phyloP scores from a whole-genome alignment of 2,329 filamentous ascomycete genomes.

The Trichoderma atroviride region DNA sequence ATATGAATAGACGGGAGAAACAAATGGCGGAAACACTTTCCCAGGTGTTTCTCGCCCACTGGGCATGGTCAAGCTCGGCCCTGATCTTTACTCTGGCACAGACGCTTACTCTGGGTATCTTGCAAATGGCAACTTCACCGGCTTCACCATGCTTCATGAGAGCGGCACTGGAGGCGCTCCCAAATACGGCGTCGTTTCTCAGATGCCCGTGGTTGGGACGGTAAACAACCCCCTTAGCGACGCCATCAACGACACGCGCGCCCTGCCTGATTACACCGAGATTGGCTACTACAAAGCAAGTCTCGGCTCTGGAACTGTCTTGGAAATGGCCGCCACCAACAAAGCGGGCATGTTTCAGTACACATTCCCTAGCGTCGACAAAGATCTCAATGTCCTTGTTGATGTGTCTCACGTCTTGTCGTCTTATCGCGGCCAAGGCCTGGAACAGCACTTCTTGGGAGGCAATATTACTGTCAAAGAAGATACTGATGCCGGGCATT shows the following conservation, averaged over 20 bases:
- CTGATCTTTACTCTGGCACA: conserved; percentile 51
- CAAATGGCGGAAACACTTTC: conserved; percentile 53
- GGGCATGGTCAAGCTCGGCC: conserved; percentile 54
- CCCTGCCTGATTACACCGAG: conserved; percentile 51
- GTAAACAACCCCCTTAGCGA: conserved; percentile 58
- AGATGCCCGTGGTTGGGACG: conserved; percentile 57
- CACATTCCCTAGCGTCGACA: conserved; percentile 51
- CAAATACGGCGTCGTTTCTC: conserved; percentile 68
- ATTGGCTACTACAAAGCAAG: conserved; percentile 65
- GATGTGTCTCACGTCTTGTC: conserved; percentile 69
- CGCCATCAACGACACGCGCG: conserved; percentile 58
- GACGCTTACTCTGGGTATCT: conserved; percentile 59
- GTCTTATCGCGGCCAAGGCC: conserved; percentile 61
- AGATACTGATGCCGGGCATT: conserved; percentile 40
- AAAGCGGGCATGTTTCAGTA: conserved; percentile 65
- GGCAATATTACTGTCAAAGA: conserved; percentile 57
- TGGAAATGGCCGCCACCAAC: conserved; percentile 59
- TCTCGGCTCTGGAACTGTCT: conserved; percentile 56
- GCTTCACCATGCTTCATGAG: conserved; percentile 67
- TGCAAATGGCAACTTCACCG: conserved; percentile 55
- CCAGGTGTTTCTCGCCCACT: conserved; percentile 52
- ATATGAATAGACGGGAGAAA: conserved; percentile 46
- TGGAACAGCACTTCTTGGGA: conserved; percentile 65
- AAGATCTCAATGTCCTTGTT: conserved; percentile 55
- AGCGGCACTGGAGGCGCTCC: conserved; percentile 69